Evolutionary conservation across 257 asterid species (phyloP), one percentile per base, ranked within the genome.

Genomic region (Solanum etuberosum): DNA sequence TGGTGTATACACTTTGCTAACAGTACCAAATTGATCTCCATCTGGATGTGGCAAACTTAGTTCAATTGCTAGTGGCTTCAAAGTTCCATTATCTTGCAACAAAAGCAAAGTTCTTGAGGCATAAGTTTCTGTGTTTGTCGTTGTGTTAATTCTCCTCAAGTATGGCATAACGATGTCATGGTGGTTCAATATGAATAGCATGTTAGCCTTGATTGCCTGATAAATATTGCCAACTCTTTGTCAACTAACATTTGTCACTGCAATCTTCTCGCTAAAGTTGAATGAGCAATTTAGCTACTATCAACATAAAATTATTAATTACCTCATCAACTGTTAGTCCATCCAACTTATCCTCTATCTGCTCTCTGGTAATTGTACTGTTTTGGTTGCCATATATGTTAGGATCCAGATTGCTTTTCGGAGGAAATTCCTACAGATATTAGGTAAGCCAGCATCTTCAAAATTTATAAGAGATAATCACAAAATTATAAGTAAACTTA

Each of bases 91-190:
- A 16, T 70, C 40, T 16, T 70, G 91, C 91, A 93, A 89, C 90
- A 92, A 93, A 54, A 94, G 93, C 43, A 95, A 88, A 16, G 98
- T 95, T 89, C 98, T 89, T 48, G 97, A 89, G 80, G 98, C 98
- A 83, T 95, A 95, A 25, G 91, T 90, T 90, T 93, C 93, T 35
- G 93, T 87, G 73, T 59, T 48, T 27, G 91, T 38, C 11, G 93
- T 90, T 3, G 91, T 57, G 87, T 95, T 93, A 88, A 95, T 92
- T 89, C 91, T 88, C 89, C 93, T 91, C 86, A 93, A 90, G 81
- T 92, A 93, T 5, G 97, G 95, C 95, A 94, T 93, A 84, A 93
- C 87, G 91, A 71, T 87, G 92, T 72, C 80, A 20, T 72, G 80
- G 46, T 20, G 80, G 16, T 34, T 72, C 29, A 34, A 72, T 72